Conservation (phyloP, 768 basidiomycete species). For the Phylloporus arenicola region DNA sequence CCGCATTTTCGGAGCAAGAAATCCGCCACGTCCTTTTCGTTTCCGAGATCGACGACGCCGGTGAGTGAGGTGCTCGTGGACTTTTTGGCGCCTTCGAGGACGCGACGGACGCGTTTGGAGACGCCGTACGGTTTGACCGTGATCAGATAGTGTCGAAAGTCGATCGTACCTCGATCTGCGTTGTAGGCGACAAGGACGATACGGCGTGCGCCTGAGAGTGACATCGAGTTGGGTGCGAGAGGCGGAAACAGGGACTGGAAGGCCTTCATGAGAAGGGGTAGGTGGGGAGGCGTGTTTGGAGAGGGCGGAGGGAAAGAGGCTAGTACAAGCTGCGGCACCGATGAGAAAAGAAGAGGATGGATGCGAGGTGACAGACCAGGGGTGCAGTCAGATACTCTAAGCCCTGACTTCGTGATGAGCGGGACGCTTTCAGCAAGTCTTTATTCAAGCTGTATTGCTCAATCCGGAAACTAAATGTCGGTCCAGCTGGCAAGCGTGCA, state of each 20-base stretch:
- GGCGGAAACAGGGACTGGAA: conserved; percentile 97
- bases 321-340: conserved; percentile 62
- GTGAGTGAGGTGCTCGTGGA: conserved; percentile 19
- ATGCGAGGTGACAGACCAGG: conserved; percentile 49
- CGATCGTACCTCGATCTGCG: conserved; percentile 76
- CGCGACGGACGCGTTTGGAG: conserved; percentile 81
- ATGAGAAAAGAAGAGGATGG: not conserved
- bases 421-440: conserved; percentile 64
- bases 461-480: conserved; percentile 88
- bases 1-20: conserved; percentile 76
- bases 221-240: conserved; percentile 73
- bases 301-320: conserved; percentile 78
- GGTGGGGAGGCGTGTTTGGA: conserved; percentile 72
- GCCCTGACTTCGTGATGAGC: conserved; percentile 68
- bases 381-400: conserved; percentile 91
- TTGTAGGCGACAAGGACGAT: conserved; percentile 94
- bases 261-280: conserved; percentile 88
- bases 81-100: conserved; percentile 61
- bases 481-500: conserved; percentile 81
- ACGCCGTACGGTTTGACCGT: conserved; percentile 93
- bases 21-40: conserved; percentile 92
- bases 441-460: conserved; percentile 91
- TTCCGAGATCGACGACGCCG: conserved; percentile 71
- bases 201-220: conserved; percentile 84
- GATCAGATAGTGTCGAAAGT: conserved; percentile 93